Percentiles rank a stretch among this genome's conserved stretches.
These are phyloP conservation scores for Cordyceps pruinosa DNA, from an alignment of 2,329 filamentous ascomycete genomes.

Conservation along the genomic window DNA sequence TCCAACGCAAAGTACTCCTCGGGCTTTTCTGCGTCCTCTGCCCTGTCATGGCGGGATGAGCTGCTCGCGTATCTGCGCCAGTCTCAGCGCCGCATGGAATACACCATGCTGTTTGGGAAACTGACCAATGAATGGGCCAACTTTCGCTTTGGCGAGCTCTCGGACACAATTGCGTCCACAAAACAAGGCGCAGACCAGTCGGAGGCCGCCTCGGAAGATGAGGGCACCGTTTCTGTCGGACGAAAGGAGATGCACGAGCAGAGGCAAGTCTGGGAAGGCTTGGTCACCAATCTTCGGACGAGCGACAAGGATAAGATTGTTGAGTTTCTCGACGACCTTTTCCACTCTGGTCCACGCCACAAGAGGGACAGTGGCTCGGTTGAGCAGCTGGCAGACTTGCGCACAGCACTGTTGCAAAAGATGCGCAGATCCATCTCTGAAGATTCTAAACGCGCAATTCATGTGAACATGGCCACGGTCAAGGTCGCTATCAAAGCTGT, in stretches of 20 bases:
- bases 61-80: conserved; percentile 8
- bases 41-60: conserved; percentile 6
- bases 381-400: conserved; percentile 2
- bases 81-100: conserved; percentile 7
- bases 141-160: conserved; percentile 10
- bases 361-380: neutral
- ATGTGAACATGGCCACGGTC: neutral
- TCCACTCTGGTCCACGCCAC: conserved; percentile 22
- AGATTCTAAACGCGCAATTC: neutral
- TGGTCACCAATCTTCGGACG: conserved; percentile 44
- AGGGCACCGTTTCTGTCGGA: conserved; percentile 40
- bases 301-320: conserved; percentile 40
- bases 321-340: conserved; percentile 44
- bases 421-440: neutral
- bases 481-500: conserved; percentile 7
- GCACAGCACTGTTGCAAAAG: neutral
- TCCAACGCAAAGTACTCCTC: conserved; percentile 9
- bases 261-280: conserved; percentile 46
- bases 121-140: conserved; percentile 8
- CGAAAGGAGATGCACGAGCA: conserved; percentile 47
- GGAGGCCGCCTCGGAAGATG: neutral
- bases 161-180: neutral
- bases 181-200: neutral
- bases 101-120: conserved; percentile 5
- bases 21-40: conserved; percentile 2